phyloP scores from a whole-genome alignment of 371 early-diverging fungal species.

The Mucor lusitanicus region DNA sequence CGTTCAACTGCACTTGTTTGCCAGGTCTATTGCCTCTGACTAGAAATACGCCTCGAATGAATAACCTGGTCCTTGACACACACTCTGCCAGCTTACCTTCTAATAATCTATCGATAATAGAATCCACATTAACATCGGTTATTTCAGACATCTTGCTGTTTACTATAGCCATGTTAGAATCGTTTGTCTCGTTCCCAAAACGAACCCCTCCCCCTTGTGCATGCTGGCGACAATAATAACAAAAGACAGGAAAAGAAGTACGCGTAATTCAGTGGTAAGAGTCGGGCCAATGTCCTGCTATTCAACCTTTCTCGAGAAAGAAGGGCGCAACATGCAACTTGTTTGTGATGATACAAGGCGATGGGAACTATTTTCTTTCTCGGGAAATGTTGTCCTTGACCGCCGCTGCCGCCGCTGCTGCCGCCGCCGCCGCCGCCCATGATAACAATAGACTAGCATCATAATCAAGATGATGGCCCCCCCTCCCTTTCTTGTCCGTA shows the following conservation, averaged over 20 bases:
- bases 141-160: slow-evolving; percentile 15
- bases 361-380: neutral
- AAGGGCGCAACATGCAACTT: neutral
- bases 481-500: neutral
- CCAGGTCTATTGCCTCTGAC: slow-evolving; percentile 94
- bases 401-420: too few relatives aligned
- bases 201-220: neutral
- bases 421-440: too few relatives aligned
- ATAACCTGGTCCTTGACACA: neutral
- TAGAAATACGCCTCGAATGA: slow-evolving; percentile 13
- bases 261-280: neutral
- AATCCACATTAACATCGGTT: slow-evolving; percentile 33
- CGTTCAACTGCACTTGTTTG: slow-evolving; percentile 75
- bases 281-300: neutral
- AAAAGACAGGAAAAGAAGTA: neutral
- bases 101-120: slow-evolving; percentile 39
- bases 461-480: neutral
- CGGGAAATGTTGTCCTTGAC: neutral
- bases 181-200: neutral
- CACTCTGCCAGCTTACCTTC: slow-evolving; percentile 22
- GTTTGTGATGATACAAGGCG: neutral
- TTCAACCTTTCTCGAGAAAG: neutral
- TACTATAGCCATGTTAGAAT: neutral
- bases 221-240: neutral
- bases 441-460: too few relatives aligned